Conservation (phyloP, 2,329 filamentous ascomycete genomes). For the Clonostachys rhizophaga region DNA sequence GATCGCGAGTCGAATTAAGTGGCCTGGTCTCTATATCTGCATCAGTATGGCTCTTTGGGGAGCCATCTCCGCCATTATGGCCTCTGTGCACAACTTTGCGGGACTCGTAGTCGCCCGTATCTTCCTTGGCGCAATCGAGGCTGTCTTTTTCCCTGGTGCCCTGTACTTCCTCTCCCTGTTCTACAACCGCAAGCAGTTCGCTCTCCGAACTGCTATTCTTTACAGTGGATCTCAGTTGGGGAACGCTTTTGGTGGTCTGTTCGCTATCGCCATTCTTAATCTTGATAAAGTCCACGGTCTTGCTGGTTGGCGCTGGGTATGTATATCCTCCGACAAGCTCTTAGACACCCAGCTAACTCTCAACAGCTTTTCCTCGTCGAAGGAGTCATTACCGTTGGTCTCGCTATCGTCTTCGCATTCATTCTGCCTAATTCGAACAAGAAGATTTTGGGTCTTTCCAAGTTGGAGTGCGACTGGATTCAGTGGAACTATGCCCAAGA, state of each 20-base stretch:
- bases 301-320: slow-evolving; percentile 47
- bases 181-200: slow-evolving; percentile 40
- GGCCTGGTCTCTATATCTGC: slow-evolving; percentile 48
- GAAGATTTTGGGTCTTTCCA: slow-evolving; percentile 6
- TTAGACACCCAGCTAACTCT: not conserved
- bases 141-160: slow-evolving; percentile 32
- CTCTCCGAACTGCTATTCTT: slow-evolving; percentile 50
- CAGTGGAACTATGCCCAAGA: slow-evolving; percentile 6
- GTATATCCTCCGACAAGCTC: too few species aligned
- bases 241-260: slow-evolving; percentile 56
- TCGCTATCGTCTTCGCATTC: slow-evolving; percentile 5
- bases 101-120: slow-evolving; percentile 40
- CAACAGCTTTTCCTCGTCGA: slow-evolving; percentile 6
- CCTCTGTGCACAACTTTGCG: slow-evolving; percentile 32
- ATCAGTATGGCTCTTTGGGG: slow-evolving; percentile 32
- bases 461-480: slow-evolving; percentile 8
- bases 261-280: slow-evolving; percentile 40
- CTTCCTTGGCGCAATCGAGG: slow-evolving; percentile 35
- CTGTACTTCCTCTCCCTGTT: slow-evolving; percentile 25
- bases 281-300: slow-evolving; percentile 38
- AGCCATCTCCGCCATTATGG: slow-evolving; percentile 35
- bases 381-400: slow-evolving; percentile 7
- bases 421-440: slow-evolving; percentile 10
- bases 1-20: slow-evolving; percentile 42
- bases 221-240: slow-evolving; percentile 58